Evolutionary conservation across 345 rosid species (phyloP).

Genomic region (Rhizophora apiculata): DNA sequence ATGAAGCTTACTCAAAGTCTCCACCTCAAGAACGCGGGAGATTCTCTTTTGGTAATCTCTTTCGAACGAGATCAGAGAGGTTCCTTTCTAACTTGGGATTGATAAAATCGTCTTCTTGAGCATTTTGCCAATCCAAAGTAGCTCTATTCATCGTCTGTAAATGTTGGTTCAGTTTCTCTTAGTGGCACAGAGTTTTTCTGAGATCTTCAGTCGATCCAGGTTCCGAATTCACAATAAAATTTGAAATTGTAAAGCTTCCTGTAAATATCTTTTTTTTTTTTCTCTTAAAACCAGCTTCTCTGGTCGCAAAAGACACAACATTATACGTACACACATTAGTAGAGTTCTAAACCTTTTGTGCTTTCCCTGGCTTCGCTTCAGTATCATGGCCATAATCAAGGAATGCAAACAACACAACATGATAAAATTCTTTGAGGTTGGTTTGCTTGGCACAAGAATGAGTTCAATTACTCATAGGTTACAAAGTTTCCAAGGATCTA

Average conservation of each 20-base stretch:
- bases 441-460: too few relatives aligned
- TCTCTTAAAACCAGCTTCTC: not conserved
- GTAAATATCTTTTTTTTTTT: conserved; percentile 18
- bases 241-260: conserved; percentile 25
- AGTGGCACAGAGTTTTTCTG: not conserved
- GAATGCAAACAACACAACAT: too few relatives aligned
- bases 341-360: not conserved
- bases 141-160: conserved; percentile 11
- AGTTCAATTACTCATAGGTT: too few relatives aligned
- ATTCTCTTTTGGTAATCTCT: conserved; percentile 66
- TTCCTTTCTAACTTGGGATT: conserved; percentile 68
- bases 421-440: too few relatives aligned
- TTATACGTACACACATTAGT: conserved; percentile 9
- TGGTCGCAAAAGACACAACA: not conserved
- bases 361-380: too few relatives aligned
- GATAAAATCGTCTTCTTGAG: conserved; percentile 52
- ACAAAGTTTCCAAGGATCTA: too few relatives aligned
- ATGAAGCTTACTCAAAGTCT: conserved; percentile 38
- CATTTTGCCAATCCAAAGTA: conserved; percentile 15
- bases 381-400: too few relatives aligned
- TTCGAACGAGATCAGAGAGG: conserved; percentile 69
- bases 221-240: conserved; percentile 10
- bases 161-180: conserved; percentile 22
- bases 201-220: conserved; percentile 10
- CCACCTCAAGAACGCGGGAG: conserved; percentile 40